Evolutionary conservation across 768 basidiomycete species (phyloP), one percentile per base, ranked within the genome.

Genomic region (Suillus cothurnatus): DNA sequence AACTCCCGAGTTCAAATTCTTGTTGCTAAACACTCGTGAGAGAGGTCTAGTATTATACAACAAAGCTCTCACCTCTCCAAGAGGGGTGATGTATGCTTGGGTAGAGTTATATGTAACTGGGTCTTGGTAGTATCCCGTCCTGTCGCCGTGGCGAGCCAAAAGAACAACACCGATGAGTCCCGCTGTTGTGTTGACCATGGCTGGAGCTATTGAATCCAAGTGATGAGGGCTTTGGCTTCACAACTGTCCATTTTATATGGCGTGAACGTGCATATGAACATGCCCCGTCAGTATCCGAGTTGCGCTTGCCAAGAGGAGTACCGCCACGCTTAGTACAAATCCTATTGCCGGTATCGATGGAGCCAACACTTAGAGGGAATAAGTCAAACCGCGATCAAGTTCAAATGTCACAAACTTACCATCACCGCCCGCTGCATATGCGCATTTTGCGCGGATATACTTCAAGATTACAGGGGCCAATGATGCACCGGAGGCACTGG

Each of bases 81-180:
- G 86, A 65, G 91, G 87, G 32, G 90, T 92, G 65, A 88, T 85
- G 78, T 87, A 85, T 17, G 89, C 85, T 70, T 84, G 81, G 19
- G 84, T 82, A 36, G 84, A 84, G 64, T 85, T 79, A 72, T 93
- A 92, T n/a, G 85, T 88, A 64, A 81, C 76, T 21, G 91, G 91
- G 74, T 92, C 85, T 73, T 93, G 92, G 78, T 83, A 87, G 71
- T 85, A 85, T 69, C 82, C 84, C 67, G 79, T 78, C 66, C 91
- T 87, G 76, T 92, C 92, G 53, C 92, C 92, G 70, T 92, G 91
- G 70, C 91, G 88, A 67, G 86, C 88, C 70, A 93, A 80, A 72
- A 92, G 79, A 68, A 93, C 85, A 66, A 89, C 90, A 74, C 91
- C 91, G 63, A 90, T 85, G 68, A 93, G 75, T 26, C 76, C 71